Evolutionary conservation across 306 rosid genomes (phyloP).

Genomic region (Citrullus amarus): DNA sequence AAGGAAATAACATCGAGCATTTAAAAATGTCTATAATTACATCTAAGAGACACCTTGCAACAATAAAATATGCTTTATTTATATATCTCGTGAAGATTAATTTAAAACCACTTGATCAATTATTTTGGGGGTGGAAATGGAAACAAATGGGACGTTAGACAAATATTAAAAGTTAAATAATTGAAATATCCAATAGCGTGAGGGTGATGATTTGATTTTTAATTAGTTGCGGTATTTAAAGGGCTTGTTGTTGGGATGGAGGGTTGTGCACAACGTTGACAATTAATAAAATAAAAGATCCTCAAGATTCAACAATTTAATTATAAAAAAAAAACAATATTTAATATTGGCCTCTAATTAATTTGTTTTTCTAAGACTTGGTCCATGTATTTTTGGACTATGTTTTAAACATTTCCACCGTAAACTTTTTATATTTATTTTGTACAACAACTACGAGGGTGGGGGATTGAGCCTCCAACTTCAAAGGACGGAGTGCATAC

Average conservation of each 20-base stretch:
- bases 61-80: not conserved
- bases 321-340: not conserved
- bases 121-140: not conserved
- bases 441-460: too few species aligned
- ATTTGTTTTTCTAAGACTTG: not conserved
- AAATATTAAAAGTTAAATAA: not conserved
- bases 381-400: not conserved
- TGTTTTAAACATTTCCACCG: too few species aligned
- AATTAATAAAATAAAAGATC: not conserved
- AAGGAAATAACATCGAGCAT: not conserved
- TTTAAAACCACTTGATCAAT: not conserved
- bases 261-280: not conserved
- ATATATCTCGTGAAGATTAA: not conserved
- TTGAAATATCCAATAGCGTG: not conserved
- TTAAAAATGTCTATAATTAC: not conserved
- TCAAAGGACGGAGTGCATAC: too few species aligned
- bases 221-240: not conserved
- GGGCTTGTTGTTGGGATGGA: not conserved
- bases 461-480: too few species aligned
- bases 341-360: not conserved
- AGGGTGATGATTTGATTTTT: not conserved
- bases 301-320: not conserved
- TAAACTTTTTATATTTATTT: too few species aligned
- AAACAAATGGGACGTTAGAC: not conserved
- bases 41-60: not conserved